Evolutionary conservation across 2,329 filamentous ascomycete species (phyloP).

Genomic region (Aureobasidium subglaciale): DNA sequence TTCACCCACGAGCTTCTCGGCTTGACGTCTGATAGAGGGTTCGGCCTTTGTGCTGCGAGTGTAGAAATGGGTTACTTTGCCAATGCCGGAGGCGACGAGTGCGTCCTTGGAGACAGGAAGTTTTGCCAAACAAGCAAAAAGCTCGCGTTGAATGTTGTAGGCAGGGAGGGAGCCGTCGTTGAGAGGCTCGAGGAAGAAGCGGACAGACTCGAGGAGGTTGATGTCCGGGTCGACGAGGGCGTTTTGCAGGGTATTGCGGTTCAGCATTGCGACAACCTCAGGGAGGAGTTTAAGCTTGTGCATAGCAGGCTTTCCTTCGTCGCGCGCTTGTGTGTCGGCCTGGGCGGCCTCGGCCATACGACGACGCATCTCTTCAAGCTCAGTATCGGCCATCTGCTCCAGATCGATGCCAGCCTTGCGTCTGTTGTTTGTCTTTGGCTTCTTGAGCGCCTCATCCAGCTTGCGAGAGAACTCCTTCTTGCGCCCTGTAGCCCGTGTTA

Average conservation of each 20-base stretch:
- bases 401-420: conserved; percentile 90
- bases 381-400: conserved; percentile 81
- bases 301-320: conserved; percentile 70
- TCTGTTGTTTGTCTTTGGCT: conserved; percentile 62
- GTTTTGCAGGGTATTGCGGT: conserved; percentile 77
- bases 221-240: conserved; percentile 88
- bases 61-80: conserved; percentile 95
- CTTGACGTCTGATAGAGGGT: conserved; percentile 82
- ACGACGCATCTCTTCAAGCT: conserved; percentile 79
- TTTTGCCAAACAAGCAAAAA: conserved; percentile 72
- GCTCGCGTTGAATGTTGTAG: conserved; percentile 94
- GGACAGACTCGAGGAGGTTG: conserved; percentile 88
- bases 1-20: conserved; percentile 84
- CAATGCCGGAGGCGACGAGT: conserved; percentile 83
- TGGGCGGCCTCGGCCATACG: conserved; percentile 88
- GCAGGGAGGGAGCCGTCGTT: conserved; percentile 90
- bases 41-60: conserved; percentile 90
- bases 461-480: conserved; percentile 76
- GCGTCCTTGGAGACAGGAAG: conserved; percentile 88
- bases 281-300: conserved; percentile 93
- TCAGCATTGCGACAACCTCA: conserved; percentile 79
- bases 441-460: conserved; percentile 83
- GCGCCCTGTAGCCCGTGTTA: conserved; percentile 44
- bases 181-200: conserved; percentile 93
- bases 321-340: conserved; percentile 75